Evolutionary conservation across 345 rosid genomes (phyloP).

Genomic region (Populus euphratica): DNA sequence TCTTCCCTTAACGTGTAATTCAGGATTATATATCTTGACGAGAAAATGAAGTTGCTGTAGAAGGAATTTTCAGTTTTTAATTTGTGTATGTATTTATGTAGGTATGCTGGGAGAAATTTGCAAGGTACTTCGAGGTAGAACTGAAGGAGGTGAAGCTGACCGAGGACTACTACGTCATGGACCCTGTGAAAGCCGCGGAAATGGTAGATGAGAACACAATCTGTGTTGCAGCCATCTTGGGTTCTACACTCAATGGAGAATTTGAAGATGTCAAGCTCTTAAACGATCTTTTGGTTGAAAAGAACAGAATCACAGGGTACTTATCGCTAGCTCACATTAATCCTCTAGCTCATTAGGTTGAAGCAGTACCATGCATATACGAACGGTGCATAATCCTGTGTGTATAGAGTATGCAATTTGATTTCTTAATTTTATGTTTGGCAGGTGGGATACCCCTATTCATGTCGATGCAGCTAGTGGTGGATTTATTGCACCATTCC

Average conservation of each 20-base stretch:
- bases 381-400: neutral
- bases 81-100: neutral
- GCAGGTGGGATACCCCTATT: constrained; percentile 88
- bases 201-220: constrained; percentile 98
- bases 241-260: constrained; percentile 91
- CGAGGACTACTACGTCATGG: constrained; percentile 94
- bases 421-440: neutral
- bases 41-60: neutral
- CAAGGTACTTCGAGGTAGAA: constrained; percentile 91
- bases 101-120: constrained; percentile 95
- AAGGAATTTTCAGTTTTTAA: no score
- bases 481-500: constrained; percentile 89
- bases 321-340: neutral
- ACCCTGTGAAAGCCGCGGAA: constrained; percentile 83
- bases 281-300: constrained; percentile 61
- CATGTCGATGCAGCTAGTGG: constrained; percentile 98
- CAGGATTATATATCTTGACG: neutral
- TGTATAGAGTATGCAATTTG: neutral
- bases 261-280: constrained; percentile 90
- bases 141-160: constrained; percentile 80
- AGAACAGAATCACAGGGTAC: constrained; percentile 76
- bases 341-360: neutral
- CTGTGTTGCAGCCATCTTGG: constrained; percentile 88
- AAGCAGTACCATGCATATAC: no score
- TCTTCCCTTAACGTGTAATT: neutral